phyloP scores from a whole-genome alignment of 192 early-diverging fungal genomes.

The Obelidium mucronatum region DNA sequence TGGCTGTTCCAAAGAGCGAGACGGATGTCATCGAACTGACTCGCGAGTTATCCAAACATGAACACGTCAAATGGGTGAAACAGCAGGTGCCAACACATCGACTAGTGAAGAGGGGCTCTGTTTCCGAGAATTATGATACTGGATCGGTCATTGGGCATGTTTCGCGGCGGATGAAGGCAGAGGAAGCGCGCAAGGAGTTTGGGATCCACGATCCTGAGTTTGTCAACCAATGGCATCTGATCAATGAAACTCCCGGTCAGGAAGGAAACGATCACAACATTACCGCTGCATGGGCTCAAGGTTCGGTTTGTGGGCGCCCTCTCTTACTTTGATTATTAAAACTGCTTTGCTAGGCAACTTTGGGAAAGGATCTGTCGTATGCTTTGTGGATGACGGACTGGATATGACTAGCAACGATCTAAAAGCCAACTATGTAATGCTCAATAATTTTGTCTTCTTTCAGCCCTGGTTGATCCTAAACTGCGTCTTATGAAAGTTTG shows the following conservation, averaged over 20 bases:
- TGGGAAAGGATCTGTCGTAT: slow-evolving; percentile 85
- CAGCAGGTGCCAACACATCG: slow-evolving; percentile 46
- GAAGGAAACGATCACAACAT: slow-evolving; percentile 91
- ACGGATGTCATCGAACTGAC: background rate
- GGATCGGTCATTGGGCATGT: background rate
- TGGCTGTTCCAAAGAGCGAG: slow-evolving; percentile 55
- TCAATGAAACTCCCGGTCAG: slow-evolving; percentile 46
- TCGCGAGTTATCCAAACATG: background rate
- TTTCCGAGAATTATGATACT: slow-evolving; percentile 36
- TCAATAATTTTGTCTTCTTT: background rate
- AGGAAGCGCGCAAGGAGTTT: slow-evolving; percentile 47
- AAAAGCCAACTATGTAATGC: slow-evolving; percentile 80
- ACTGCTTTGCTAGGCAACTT: slow-evolving; percentile 73
- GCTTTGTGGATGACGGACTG: slow-evolving; percentile 95
- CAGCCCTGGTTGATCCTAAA: slow-evolving; percentile 25
- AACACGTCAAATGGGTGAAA: slow-evolving; percentile 47
- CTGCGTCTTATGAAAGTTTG: slow-evolving; percentile 55
- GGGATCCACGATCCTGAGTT: slow-evolving; percentile 79
- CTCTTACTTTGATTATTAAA: background rate
- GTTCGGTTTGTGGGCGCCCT: slow-evolving; percentile 37
- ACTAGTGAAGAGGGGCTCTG: slow-evolving; percentile 46
- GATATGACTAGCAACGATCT: slow-evolving; percentile 88
- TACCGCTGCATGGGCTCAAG: slow-evolving; percentile 89
- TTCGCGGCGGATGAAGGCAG: too few species aligned
- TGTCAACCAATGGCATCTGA: slow-evolving; percentile 83